Base-by-base conservation (phyloP, 805 yeast species). In the Zygosaccharomyces bailii region DNA sequence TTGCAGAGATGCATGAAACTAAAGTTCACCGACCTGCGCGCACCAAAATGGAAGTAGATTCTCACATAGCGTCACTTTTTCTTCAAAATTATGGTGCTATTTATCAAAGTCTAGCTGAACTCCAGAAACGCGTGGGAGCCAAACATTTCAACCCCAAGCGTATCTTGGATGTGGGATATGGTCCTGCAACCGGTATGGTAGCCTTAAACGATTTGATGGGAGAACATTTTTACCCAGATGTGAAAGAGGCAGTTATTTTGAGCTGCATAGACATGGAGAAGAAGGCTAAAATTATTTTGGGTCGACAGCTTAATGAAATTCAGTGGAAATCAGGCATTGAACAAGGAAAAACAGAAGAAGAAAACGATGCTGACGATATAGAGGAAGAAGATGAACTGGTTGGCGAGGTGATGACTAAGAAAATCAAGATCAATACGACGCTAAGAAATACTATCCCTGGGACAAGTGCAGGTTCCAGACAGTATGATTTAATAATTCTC, bases 111-210 rank as follows among this genome's bases (percentile, higher is more conserved):
- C 65, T 93, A 30, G 59, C 61, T 20, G 98, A 91, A 53, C 66
- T 89, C 27, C 71, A 77, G 52, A 70, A 72, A 34, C 70, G 90
- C 32, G 61, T 73, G 16, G 84, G 81, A 0, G 65, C 59, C 5
- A 68, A 67, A 0, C 57, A 59, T 38, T 86, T 88, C 68, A 63
- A 63, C 17, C 97, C 97, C 0, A 57, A 73, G 21, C 69, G 77
- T 4, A 77, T 93, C 0, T 69, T 93, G 39, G 95, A 87, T 57
- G 77, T 87, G 10, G 91, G 96, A 0, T 81, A 75, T 59, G 98
- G 99, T 0, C 98, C 99, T 1, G 91, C 88, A 1, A 83, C 95
- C 0, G 97, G 97, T 1, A 80, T 93, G 71, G 67, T 90, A 11
- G 98, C 95, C 0, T 69, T 89, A 42, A 87, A 90, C 58, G 96